These are phyloP conservation scores for Osmanthus fragrans DNA, from an alignment of 257 asterid genomes.

Conservation along the genomic window DNA sequence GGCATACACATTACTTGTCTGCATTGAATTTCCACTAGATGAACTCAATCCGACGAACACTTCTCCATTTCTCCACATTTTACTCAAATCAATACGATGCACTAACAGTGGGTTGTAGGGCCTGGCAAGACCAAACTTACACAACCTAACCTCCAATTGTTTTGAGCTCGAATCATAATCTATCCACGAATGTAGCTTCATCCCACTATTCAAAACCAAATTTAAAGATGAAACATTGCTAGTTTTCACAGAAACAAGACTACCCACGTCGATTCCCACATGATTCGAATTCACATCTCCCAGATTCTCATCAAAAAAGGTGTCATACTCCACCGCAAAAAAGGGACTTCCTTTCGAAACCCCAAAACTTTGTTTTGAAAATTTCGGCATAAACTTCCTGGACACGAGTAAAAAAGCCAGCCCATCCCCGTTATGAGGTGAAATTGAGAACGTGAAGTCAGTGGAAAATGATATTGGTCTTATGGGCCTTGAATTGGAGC, in stretches of 20 bases:
- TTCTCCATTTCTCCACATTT: conserved; percentile 60
- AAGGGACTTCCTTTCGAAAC: conserved; percentile 40
- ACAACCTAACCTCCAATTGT: conserved; percentile 64
- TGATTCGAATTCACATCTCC: conserved; percentile 61
- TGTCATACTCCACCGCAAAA: conserved; percentile 66
- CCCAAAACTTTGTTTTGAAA: conserved; percentile 48
- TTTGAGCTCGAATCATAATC: conserved; percentile 80
- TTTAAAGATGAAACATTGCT: neutral
- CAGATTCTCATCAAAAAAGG: conserved; percentile 40
- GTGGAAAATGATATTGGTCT: too few relatives aligned
- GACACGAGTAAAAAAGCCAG: conserved; percentile 62
- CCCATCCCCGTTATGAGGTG: conserved; percentile 56
- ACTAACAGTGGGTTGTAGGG: conserved; percentile 67
- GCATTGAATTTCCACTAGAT: conserved; percentile 42
- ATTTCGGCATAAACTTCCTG: conserved; percentile 32
- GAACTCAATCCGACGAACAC: conserved; percentile 34
- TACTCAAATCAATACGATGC: conserved; percentile 57
- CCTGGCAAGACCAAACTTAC: conserved; percentile 44
- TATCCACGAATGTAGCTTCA: conserved; percentile 69
- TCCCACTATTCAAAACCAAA: conserved; percentile 64
- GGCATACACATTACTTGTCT: conserved; percentile 59
- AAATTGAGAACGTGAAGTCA: too few relatives aligned
- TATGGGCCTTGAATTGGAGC: conserved; percentile 22
- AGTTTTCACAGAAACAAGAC: conserved; percentile 42
- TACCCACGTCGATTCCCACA: conserved; percentile 57